A percentile compares a stretch with the other conserved stretches of the same genome.
phyloP scores from a whole-genome alignment of 495 filamentous ascomycete genomes.

The Penicillium crystallinum region DNA sequence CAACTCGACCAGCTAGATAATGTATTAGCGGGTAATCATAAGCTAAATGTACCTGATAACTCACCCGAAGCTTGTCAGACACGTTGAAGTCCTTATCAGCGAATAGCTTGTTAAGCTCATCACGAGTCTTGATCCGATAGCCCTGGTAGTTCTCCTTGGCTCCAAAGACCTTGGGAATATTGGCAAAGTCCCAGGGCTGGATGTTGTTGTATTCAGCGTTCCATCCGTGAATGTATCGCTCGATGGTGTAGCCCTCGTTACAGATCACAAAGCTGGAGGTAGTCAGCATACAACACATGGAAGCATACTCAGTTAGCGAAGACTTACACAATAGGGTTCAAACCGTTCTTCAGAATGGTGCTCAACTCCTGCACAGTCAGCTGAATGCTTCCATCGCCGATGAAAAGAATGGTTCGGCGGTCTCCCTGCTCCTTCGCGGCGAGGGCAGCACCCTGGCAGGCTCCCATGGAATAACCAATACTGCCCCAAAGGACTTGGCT shows the following conservation, averaged over 20 bases:
- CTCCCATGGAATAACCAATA: constrained; percentile 78
- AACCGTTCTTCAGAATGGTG: constrained; percentile 72
- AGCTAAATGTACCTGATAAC: background rate
- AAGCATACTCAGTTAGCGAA: too few relatives aligned
- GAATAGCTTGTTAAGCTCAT: constrained; percentile 65
- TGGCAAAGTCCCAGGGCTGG: constrained; percentile 63
- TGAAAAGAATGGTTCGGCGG: constrained; percentile 72
- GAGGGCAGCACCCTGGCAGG: constrained; percentile 69
- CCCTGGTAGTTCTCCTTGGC: constrained; percentile 55
- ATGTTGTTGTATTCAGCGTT: constrained; percentile 78
- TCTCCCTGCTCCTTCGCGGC: constrained; percentile 59
- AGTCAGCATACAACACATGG: constrained; percentile 12
- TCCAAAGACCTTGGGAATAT: constrained; percentile 65
- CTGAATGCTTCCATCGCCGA: constrained; percentile 84
- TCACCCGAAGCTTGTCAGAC: constrained; percentile 41
- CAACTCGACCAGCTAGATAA: constrained; percentile 71
- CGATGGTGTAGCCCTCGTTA: constrained; percentile 55
- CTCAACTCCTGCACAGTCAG: constrained; percentile 80
- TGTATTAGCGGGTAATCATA: constrained; percentile 17
- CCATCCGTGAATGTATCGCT: constrained; percentile 56
- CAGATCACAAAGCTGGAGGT: constrained; percentile 52
- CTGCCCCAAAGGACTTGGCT: constrained; percentile 87
- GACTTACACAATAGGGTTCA: constrained; percentile 74
- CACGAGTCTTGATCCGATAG: constrained; percentile 65
- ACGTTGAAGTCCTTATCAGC: constrained; percentile 57